Evolutionary conservation across 768 basidiomycete genomes (phyloP), one percentile per base, ranked within the genome.

Genomic region (Boletus eberwhitei): DNA sequence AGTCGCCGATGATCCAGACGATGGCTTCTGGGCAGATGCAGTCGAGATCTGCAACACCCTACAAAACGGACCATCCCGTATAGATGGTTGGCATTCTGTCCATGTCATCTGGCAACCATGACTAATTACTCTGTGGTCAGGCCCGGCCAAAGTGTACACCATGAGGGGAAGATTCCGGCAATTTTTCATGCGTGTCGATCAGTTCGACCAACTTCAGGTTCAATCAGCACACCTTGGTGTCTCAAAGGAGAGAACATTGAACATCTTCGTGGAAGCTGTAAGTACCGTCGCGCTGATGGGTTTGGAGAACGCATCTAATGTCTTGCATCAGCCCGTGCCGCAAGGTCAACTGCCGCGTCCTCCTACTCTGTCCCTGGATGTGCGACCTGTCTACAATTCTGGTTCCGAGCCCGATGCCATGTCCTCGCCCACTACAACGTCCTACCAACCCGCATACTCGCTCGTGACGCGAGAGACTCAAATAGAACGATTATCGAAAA

Each of bases 21-120:
- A 81, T 59, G 82, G 84, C 5, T 86, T 78, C 61, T 90, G 88
- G 88, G 87, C 82, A 7, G 82, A 87, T 64, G 86, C 87, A 2
- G 75, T 77, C 58, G 82, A 87, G 35, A 73, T 90, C 37, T 77
- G 78, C 43, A 71, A 79, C 13, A 74, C 76, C 54, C 74, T 90
- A 22, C 88, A 90, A 66, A 60, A 66, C 0, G 76, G 83, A 24
- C 82, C 87, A 12, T 80, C 84, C 12, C 75, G 86, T 55, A 84
- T 90, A 49, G 88, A 90, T 66, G 88, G 88, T 86, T 50, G 43
- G 62, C n/a, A 11, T 29, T 32, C 14, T 12, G 11, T 48, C 17
- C 4, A 0, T 40, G 6, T 26, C 8, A n/a, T 48, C 43, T 4
- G 16, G 42, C 12, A 34, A 45, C 34, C 26, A 43, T 36, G 36